Base-by-base conservation (phyloP, 2,329 filamentous ascomycete genomes). In the Pseudocercospora fijiensis region DNA sequence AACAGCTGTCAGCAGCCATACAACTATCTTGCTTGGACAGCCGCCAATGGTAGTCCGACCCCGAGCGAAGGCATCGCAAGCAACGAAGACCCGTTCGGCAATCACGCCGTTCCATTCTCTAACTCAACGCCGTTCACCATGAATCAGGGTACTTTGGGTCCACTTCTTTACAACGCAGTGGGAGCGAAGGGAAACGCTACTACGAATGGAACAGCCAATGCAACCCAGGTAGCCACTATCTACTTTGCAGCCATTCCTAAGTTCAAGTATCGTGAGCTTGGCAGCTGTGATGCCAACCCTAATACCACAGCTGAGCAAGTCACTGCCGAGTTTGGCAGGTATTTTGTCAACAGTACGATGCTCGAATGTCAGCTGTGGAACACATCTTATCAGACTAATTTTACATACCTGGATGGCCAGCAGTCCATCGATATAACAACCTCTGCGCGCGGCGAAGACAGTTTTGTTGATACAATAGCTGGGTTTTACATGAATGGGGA, bases 1-100 rank as follows among this genome's bases (percentile, higher is more conserved):
- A 43, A 24, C 8, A 30, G 59, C 18, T 61, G 59, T 20, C 49
- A 55, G 8, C 28, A 57, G n/a, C 49, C 49, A 0, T 56, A 56
- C 20, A 61, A 57, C 59, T 61, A 41, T 43, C 26, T 61, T 6
- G 9, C 59, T 13, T 61, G 59, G 59, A 61, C 59, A 18, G 24
- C 51, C 1, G n/a, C 47, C 2, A n/a, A 24, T 24, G 59, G 59
- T 9, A 33, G 41, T 61, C 45, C 43, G 11, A 43, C 45, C 3
- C 57, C 57, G 9, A 47, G 33, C 20, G 28, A 47, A 20, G 43
- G 43, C n/a, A 47, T 47, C n/a, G 43, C 43, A 47, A 47, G 43
- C 43, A 47, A 47, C 43, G 43, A 47, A 47, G 30, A 57, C 10
- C 55, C 55, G 2, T 57, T 57, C 16, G 55, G 26, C 27, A 61